These are phyloP conservation scores for Epichloe coenophiala DNA, from an alignment of 2,329 filamentous ascomycete species.

Conservation along the genomic window DNA sequence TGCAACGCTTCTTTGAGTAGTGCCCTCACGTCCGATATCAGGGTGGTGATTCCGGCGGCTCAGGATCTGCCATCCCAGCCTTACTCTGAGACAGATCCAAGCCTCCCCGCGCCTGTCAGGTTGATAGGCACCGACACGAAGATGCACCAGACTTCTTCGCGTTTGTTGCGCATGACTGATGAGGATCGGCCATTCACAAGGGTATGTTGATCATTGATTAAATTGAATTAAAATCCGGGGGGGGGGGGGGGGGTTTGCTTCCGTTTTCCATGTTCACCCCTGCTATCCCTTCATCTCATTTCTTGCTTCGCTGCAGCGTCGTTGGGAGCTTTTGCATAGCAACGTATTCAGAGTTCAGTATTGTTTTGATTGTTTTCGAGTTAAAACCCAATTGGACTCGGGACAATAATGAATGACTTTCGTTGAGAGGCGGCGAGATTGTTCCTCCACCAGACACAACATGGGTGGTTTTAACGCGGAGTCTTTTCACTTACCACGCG, in stretches of 20 bases:
- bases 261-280: neutral
- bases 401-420: no score
- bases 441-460: no score
- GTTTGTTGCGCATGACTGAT: constrained; percentile 93
- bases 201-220: constrained; percentile 32
- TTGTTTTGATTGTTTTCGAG: no score
- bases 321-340: no score
- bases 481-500: no score
- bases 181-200: constrained; percentile 92
- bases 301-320: no score
- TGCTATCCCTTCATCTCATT: neutral
- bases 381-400: no score
- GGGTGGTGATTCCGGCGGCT: constrained; percentile 13
- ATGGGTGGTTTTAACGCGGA: no score
- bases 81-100: constrained; percentile 41
- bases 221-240: no score
- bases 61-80: constrained; percentile 28
- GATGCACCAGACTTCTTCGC: constrained; percentile 98
- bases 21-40: constrained; percentile 16
- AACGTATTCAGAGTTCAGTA: no score
- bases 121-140: constrained; percentile 39
- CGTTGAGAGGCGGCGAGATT: no score
- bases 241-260: no score
- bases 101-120: constrained; percentile 27
- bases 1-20: constrained; percentile 16